Percentiles rank a stretch among this genome's conserved stretches.
phyloP scores from a whole-genome alignment of 371 early-diverging fungal species.

The Dinochytrium kinnereticum region DNA sequence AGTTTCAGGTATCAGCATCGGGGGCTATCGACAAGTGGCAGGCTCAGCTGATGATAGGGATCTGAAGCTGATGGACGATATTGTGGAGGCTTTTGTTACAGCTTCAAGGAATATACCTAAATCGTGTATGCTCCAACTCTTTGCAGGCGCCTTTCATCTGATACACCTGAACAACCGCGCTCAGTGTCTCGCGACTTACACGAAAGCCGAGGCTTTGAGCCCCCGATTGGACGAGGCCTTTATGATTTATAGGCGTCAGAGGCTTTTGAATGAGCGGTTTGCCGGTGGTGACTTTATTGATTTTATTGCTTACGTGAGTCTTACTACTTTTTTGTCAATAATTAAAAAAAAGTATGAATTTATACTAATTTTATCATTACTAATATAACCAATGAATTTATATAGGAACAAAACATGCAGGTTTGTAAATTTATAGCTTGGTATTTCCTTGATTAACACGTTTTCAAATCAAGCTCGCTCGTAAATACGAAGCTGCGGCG shows the following conservation, averaged over 20 bases:
- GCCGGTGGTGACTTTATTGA: slow-evolving; percentile 51
- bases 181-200: slow-evolving; percentile 41
- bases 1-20: neutral
- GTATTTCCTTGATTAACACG: neutral
- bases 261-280: slow-evolving; percentile 43
- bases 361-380: no score
- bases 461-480: neutral
- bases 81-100: slow-evolving; percentile 25
- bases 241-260: slow-evolving; percentile 45
- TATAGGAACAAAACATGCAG: slow-evolving; percentile 40
- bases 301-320: slow-evolving; percentile 45
- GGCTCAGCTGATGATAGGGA: slow-evolving; percentile 8
- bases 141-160: slow-evolving; percentile 42
- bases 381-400: no score
- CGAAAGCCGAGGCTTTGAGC: slow-evolving; percentile 34
- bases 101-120: slow-evolving; percentile 30
- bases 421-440: slow-evolving; percentile 11
- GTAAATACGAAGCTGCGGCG: slow-evolving; percentile 35
- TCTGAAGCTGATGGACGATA: slow-evolving; percentile 27
- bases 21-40: neutral
- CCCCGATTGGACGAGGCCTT: slow-evolving; percentile 47
- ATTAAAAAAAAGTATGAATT: no score
- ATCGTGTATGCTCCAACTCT: slow-evolving; percentile 40
- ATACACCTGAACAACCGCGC: slow-evolving; percentile 42
- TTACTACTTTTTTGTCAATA: no score